Evolutionary conservation across 345 rosid species (phyloP).

Genomic region (Punica granatum): DNA sequence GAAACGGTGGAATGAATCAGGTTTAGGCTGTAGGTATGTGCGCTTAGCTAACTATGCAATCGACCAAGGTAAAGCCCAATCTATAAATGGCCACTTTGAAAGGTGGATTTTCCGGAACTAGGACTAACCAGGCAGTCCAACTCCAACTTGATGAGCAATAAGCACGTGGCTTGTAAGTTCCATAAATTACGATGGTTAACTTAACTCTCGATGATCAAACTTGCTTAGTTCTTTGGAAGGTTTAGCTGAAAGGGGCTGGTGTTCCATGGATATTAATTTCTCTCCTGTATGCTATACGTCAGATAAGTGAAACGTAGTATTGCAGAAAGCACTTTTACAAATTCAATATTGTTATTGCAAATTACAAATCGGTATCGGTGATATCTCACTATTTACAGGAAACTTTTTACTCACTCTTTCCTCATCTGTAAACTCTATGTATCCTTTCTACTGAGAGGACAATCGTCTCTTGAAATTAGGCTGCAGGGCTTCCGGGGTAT

Average conservation of each 20-base stretch:
- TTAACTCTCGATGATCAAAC: neutral
- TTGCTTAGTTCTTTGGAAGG: too few species aligned
- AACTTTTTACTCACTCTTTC: neutral
- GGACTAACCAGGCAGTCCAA: neutral
- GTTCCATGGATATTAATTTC: too few species aligned
- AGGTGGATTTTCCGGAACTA: too few species aligned
- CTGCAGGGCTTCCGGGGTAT: neutral
- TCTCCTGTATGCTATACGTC: neutral
- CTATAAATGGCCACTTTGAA: too few species aligned
- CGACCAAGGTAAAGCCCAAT: too few species aligned
- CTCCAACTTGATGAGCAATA: neutral
- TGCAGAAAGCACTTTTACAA: neutral
- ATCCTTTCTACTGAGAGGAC: neutral
- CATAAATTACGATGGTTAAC: neutral
- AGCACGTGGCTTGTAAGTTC: neutral
- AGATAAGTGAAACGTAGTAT: neutral
- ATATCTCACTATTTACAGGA: neutral
- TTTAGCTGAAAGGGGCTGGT: too few species aligned
- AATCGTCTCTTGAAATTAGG: neutral
- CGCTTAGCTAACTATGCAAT: too few species aligned
- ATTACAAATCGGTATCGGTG: neutral
- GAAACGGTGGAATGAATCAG: too few species aligned
- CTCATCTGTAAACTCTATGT: neutral
- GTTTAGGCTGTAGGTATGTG: too few species aligned
- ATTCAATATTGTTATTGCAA: neutral